A percentile compares a stretch with the other conserved stretches of the same genome.
These are phyloP conservation scores for Psilocybe sp. DNA, from an alignment of 768 basidiomycete species.

Conservation along the genomic window DNA sequence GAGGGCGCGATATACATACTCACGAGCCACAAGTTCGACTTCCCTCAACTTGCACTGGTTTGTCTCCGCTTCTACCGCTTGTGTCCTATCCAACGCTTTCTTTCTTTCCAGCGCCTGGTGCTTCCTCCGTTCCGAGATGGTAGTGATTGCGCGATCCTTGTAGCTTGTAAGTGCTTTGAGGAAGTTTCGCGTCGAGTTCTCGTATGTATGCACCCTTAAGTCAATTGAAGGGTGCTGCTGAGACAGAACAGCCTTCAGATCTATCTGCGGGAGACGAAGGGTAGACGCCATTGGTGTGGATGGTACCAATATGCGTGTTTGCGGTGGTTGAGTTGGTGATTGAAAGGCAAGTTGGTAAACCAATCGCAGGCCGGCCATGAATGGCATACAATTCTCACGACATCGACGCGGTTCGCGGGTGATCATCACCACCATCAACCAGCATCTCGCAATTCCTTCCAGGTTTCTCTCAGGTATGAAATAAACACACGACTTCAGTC, in stretches of 20 bases:
- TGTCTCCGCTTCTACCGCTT: constrained; percentile 65
- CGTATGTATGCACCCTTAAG: constrained; percentile 56
- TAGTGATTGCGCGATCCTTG: constrained; percentile 66
- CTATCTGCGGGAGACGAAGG: constrained; percentile 51
- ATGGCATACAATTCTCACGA: too few species aligned
- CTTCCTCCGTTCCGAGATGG: constrained; percentile 66
- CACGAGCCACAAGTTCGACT: constrained; percentile 75
- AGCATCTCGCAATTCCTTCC: too few species aligned
- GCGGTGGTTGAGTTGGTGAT: background rate
- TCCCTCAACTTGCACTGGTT: constrained; percentile 76
- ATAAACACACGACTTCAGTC: too few species aligned
- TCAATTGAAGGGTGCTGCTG: constrained; percentile 61
- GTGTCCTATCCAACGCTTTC: constrained; percentile 55
- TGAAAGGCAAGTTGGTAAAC: too few species aligned
- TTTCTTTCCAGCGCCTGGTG: constrained; percentile 63
- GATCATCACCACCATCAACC: too few species aligned
- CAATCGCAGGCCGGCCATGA: too few species aligned
- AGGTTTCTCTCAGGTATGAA: too few species aligned
- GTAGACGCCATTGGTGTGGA: constrained; percentile 18
- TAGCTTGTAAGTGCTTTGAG: constrained; percentile 70
- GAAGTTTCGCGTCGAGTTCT: constrained; percentile 68
- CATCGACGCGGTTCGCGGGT: too few species aligned
- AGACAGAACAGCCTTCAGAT: constrained; percentile 56
- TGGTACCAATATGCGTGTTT: background rate
- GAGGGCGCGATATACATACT: constrained; percentile 16